A percentile compares a stretch with the other conserved stretches of the same genome.
Evolutionary conservation across 345 rosid genomes (phyloP).

Genomic region (Viola odorata): DNA sequence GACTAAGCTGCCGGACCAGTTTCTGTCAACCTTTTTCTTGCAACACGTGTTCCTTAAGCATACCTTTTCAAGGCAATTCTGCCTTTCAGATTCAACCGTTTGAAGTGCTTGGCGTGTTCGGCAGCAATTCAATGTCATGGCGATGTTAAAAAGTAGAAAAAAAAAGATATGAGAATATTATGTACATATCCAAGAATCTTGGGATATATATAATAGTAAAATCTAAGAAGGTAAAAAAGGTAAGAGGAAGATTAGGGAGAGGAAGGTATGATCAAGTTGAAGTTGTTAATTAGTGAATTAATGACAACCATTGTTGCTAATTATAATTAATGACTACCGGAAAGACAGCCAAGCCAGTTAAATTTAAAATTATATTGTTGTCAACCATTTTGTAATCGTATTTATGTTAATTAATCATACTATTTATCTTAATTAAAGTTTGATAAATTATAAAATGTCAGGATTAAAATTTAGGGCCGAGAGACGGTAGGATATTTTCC

Average conservation of each 20-base stretch:
- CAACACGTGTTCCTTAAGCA: slow-evolving; percentile 5
- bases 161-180: neutral
- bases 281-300: neutral
- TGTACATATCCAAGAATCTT: neutral
- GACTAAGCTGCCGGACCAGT: slow-evolving; percentile 40
- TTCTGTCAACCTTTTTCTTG: slow-evolving; percentile 30
- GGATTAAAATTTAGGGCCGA: no score
- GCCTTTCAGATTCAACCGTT: slow-evolving; percentile 24
- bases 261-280: neutral
- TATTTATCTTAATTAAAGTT: no score
- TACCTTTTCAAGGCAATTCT: slow-evolving; percentile 3
- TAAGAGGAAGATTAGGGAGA: neutral
- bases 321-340: neutral
- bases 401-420: no score
- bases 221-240: neutral
- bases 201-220: neutral
- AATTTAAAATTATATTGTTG: no score
- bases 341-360: neutral
- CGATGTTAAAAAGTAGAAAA: neutral
- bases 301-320: neutral
- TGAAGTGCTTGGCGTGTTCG: slow-evolving; percentile 40
- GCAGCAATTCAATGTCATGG: slow-evolving; percentile 75
- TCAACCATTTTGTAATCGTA: no score
- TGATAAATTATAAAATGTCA: no score
- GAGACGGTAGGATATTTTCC: no score